Evolutionary conservation across 352 stramenopile genomes (phyloP), one percentile per base, ranked within the genome.

Genomic region (Phytophthora pistaciae): DNA sequence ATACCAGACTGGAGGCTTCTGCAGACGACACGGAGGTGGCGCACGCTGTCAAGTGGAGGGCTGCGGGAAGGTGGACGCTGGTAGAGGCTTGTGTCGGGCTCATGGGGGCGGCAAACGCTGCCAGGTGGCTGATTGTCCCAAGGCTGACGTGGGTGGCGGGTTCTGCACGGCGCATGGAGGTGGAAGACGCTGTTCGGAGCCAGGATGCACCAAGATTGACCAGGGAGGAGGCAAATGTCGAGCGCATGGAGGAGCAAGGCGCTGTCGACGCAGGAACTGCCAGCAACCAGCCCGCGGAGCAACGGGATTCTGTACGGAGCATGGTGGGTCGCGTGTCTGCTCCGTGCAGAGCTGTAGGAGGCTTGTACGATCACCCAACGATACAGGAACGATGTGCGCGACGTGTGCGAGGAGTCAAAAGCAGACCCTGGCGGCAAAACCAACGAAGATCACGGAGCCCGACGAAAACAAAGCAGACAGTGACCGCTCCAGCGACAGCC

Each of bases 121-220:
- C 23, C 83, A 91, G 60, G 59, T 75, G 23, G 42, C 58, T 18
- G 72, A 53, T 0, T 96, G 88, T 70, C 60, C 78, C 8, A 94
- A 94, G 67, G 87, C 88, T 3, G 88, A 96, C 58, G 88, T 97
- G 31, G 90, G 89, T 27, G 89, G 90, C 27, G 90, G 90, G 1
- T 91, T 91, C 40, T 97, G 90, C 68, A 96, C 91, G 3, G 70
- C 81, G 5, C 90, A 96, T 56, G 90, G 90, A 29, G 90, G 90
- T 21, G 90, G 90, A 9, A 88, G 76, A 64, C 85, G 88, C 14
- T 97, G 91, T 67, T 74, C 71, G 0, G 82, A 90, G 55, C 67
- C 73, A 59, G 86, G 85, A 23, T 97, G 91, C 63, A 79, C 75
- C 23, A 97, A 96, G 59, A 93, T 92, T 40, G 84, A 90, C 61